Evolutionary conservation across 1,284 basidiomycete genomes (phyloP), one percentile per base, ranked within the genome.

Genomic region (Tylopilus orsonianus): DNA sequence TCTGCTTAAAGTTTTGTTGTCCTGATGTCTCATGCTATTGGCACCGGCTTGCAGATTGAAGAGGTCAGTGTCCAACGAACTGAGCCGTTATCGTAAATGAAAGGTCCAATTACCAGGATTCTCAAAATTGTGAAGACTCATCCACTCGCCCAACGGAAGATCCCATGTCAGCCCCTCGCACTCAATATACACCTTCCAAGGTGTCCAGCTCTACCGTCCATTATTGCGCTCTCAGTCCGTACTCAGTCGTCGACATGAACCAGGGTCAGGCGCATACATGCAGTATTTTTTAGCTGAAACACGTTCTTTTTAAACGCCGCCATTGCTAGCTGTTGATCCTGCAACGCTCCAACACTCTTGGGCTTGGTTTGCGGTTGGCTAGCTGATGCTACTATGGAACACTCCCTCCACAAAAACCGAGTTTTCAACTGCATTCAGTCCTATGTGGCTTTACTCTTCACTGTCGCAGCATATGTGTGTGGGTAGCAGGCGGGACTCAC

Each of bases 1-100:
- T 44, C 41, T 53, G 16, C 46, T n/a, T n/a, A n/a, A 8, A 55
- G 18, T 26, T 42, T 48, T 38, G 32, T 29, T 40, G 34, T 48
- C 34, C 34, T 32, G 26, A 29, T n/a, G 24, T 23, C 26, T 19
- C 26, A 22, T 45, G 16, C 20, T 48, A 42, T 52, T 44, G 55
- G 36, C 26, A 33, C 50, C 50, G 45, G 10, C 33, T 40, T 34
- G 18, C 23, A 35, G 46, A 47, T 41, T 10, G 18, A 40, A 29
- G 40, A 41, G 20, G 39, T 27, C 40, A 36, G 23, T 14, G 16
- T 22, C 9, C 24, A 16, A 19, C 8, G 22, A 14, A 37, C 40
- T 38, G n/a, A n/a, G n/a, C n/a, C 35, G 24, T 36, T 24, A 27
- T 44, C 34, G 22, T 9, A 32, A 14, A 20, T 41, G 29, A n/a